Conservation (phyloP, 2,329 filamentous ascomycete species). For the Rasamsonia emersonii region DNA sequence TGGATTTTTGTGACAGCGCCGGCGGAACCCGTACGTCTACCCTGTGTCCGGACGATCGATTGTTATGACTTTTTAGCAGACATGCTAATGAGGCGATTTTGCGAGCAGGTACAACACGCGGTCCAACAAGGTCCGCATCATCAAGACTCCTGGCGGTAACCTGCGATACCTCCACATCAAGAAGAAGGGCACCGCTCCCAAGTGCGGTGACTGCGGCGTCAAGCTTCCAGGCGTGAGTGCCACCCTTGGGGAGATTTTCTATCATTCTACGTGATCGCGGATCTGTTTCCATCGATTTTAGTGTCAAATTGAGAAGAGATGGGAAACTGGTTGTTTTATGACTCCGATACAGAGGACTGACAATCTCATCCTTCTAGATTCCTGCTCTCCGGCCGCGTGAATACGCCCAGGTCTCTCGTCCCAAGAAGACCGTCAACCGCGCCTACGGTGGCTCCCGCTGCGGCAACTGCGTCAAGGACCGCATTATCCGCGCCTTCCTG, state of each 20-base stretch:
- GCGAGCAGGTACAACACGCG: slow-evolving; percentile 83
- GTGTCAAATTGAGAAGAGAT: slow-evolving; percentile 1
- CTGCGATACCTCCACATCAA: slow-evolving; percentile 98
- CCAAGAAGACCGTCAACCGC: slow-evolving; percentile 98
- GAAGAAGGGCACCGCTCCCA: slow-evolving; percentile 96
- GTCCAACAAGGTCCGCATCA: slow-evolving; percentile 91
- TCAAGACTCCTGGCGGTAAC: slow-evolving; percentile 95
- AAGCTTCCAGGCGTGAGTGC: slow-evolving; percentile 95
- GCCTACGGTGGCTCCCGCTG: slow-evolving; percentile 98
- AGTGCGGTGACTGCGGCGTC: slow-evolving; percentile 98
- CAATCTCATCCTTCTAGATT: slow-evolving; percentile 46
- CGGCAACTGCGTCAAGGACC: slow-evolving; percentile 96
- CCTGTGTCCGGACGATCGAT: slow-evolving; percentile 11
- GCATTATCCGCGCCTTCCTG: slow-evolving; percentile 94
- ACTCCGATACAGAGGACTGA: slow-evolving; percentile 4
- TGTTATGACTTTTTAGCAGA: slow-evolving; percentile 8
- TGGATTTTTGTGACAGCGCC: slow-evolving; percentile 45
- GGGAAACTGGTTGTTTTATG: slow-evolving; percentile 3
- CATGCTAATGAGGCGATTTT: slow-evolving; percentile 24
- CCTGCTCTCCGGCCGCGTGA: slow-evolving; percentile 97
- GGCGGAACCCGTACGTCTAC: slow-evolving; percentile 66
- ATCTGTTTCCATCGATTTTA: neutral
- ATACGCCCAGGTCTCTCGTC: slow-evolving; percentile 93
- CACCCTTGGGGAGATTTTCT: slow-evolving; percentile 12
- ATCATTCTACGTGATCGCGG: slow-evolving; percentile 1